Evolutionary conservation across 2,329 filamentous ascomycete species (phyloP).

Genomic region (Pseudocercospora eumusae): DNA sequence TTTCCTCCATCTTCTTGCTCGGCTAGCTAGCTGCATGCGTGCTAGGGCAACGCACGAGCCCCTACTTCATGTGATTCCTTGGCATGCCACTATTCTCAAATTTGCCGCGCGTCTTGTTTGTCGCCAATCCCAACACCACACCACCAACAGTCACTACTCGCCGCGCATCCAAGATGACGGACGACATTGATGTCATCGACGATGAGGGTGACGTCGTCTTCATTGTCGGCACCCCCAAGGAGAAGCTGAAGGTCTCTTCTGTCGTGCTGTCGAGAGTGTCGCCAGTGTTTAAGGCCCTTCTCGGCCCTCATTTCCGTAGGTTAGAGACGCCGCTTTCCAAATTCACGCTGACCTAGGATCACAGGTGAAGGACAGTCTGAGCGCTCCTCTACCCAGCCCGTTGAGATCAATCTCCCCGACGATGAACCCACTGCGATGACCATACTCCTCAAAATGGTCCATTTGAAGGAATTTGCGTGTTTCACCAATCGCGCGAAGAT

Average conservation of each 20-base stretch:
- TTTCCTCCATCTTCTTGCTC: too few species aligned
- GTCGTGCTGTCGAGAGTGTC: not conserved
- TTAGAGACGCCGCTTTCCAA: not conserved
- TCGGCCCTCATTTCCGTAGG: slow-evolving; percentile 8
- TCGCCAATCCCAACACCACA: not conserved
- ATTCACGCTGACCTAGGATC: too few species aligned
- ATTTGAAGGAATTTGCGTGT: not conserved
- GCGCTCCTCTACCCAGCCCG: not conserved
- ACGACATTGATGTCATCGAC: not conserved
- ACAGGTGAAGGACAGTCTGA: slow-evolving; percentile 7
- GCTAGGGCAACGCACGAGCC: not conserved
- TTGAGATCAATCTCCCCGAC: slow-evolving; percentile 13
- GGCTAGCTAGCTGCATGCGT: not conserved
- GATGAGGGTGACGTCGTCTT: not conserved
- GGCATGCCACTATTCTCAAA: not conserved
- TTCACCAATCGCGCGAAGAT: too few species aligned
- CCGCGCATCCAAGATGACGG: not conserved
- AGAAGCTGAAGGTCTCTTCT: not conserved
- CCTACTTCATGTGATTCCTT: not conserved
- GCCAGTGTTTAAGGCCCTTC: slow-evolving; percentile 7
- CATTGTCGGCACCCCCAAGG: not conserved
- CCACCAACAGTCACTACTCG: not conserved
- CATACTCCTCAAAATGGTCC: not conserved
- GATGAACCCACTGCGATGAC: slow-evolving; percentile 16
- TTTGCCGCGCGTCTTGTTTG: not conserved